These are phyloP conservation scores for Parastagonospora avenae DNA, from an alignment of 2,329 filamentous ascomycete species.

Conservation along the genomic window DNA sequence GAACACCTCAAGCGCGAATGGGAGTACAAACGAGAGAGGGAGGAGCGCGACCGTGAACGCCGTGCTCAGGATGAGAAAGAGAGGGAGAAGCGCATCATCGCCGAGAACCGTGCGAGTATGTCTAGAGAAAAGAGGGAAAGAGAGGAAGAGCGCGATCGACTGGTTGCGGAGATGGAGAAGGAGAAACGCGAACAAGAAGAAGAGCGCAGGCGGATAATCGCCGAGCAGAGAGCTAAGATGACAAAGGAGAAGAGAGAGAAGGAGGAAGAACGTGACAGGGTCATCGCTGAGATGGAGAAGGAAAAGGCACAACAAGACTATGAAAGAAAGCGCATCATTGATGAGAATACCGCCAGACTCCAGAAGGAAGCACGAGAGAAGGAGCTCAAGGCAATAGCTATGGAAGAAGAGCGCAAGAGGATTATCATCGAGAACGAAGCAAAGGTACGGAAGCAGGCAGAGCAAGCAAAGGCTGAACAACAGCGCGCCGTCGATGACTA, in stretches of 20 bases:
- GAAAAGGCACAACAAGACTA: constrained; percentile 34
- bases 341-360: constrained; percentile 36
- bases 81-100: constrained; percentile 47
- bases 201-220: constrained; percentile 26
- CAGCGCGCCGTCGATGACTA: constrained; percentile 42
- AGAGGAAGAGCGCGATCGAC: constrained; percentile 19
- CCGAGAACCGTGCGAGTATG: constrained; percentile 47
- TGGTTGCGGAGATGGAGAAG: constrained; percentile 6
- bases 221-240: constrained; percentile 31
- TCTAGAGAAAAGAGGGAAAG: constrained; percentile 45
- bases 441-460: constrained; percentile 34
- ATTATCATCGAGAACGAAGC: constrained; percentile 38
- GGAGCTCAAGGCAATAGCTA: constrained; percentile 29
- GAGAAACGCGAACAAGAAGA: constrained; percentile 23
- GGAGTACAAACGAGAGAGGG: constrained; percentile 36
- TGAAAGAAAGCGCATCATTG: constrained; percentile 37
- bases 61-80: constrained; percentile 43
- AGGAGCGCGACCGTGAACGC: constrained; percentile 43
- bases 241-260: constrained; percentile 20
- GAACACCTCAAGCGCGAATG: constrained; percentile 38
- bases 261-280: constrained; percentile 32
- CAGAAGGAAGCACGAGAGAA: constrained; percentile 36
- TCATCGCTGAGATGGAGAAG: constrained; percentile 31
- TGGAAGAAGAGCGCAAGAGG: constrained; percentile 33
- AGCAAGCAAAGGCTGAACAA: constrained; percentile 37